Conservation (phyloP, 352 stramenopile genomes). For the Elongisporangium anandrum region DNA sequence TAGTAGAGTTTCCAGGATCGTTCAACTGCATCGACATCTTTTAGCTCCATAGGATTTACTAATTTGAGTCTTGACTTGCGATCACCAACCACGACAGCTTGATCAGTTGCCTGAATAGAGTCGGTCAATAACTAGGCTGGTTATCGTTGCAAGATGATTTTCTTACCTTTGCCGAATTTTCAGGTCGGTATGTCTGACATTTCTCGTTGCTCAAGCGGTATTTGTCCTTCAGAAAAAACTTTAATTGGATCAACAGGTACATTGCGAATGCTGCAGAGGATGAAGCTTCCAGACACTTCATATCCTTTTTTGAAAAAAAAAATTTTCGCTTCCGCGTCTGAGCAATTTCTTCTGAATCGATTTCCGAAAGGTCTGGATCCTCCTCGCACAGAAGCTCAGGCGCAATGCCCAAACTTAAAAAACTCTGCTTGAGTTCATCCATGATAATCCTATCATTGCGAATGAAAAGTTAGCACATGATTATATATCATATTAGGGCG, state of each 20-base stretch:
- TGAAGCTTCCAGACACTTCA: neutral
- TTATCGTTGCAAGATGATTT: no score
- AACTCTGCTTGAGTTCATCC: constrained; percentile 48
- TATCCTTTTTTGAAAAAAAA: constrained; percentile 17
- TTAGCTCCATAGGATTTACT: constrained; percentile 17
- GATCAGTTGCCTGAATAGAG: constrained; percentile 29
- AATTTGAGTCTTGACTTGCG: constrained; percentile 14
- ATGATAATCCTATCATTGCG: constrained; percentile 32
- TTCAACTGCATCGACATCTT: constrained; percentile 23
- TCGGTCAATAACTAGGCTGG: no score
- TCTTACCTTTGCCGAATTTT: neutral
- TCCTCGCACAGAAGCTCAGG: constrained; percentile 44
- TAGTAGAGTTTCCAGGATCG: constrained; percentile 61
- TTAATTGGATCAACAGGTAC: constrained; percentile 63
- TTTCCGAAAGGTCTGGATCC: constrained; percentile 27
- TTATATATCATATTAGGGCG: neutral
- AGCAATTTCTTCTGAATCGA: constrained; percentile 15
- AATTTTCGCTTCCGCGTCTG: constrained; percentile 3
- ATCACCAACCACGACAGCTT: constrained; percentile 18
- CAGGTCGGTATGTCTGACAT: constrained; percentile 78
- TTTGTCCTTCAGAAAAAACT: constrained; percentile 66
- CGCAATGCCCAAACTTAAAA: constrained; percentile 31
- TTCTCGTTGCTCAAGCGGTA: constrained; percentile 74
- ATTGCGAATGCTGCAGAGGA: constrained; percentile 43
- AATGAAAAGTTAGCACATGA: neutral